Base-by-base conservation (phyloP, 305 asterid genomes). In the Fraxinus xanthoxyloides region DNA sequence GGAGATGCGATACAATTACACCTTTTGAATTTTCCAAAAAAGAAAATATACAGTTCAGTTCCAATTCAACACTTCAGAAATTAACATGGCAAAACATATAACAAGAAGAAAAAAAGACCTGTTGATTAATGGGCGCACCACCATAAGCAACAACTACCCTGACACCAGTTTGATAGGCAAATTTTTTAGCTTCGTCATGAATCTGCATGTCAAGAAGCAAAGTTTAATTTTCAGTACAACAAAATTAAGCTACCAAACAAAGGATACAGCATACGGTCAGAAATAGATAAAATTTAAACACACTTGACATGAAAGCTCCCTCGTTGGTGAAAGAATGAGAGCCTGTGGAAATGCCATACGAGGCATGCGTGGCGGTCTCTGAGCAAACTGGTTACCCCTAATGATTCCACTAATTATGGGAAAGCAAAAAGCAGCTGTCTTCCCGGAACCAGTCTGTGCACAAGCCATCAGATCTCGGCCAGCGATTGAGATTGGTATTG, bases 381-480 rank as follows among this genome's bases (percentile, higher is more conserved):
- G 90, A 77, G 84, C 86, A 74, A 87, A 86, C 72, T 89, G 95
- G 82, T 91, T 85, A 65, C 92, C 90, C 83, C 84, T 92, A 97
- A 95, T 90, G 85, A 95, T 94, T 69, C 98, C 99, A 84, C 97
- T 91, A 56, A 95, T 95, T 51, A 95, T 92, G 2, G 99, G 98
- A 84, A 95, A 95, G 87, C 99, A 95, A 87, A 95, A 95, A 9
- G 99, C 99, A 69, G 98, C 99, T 23, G 99, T 95, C 88, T 95
- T 95, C 54, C 99, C 98, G 24, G 98, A 95, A 65, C 98, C 98
- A 76, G 99, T 95, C 84, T 95, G 99, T 34, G 99, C 99, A 84
- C 99, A 95, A 72, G 99, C 99, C 99, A 95, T 95, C 91, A 95
- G 81, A 87, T 95, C 98, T 75, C 99, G 85, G 30, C 98, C 99